Evolutionary conservation across 176 grass and related monocot species (phyloP).

Genomic region (Bothriochloa decipiens): DNA sequence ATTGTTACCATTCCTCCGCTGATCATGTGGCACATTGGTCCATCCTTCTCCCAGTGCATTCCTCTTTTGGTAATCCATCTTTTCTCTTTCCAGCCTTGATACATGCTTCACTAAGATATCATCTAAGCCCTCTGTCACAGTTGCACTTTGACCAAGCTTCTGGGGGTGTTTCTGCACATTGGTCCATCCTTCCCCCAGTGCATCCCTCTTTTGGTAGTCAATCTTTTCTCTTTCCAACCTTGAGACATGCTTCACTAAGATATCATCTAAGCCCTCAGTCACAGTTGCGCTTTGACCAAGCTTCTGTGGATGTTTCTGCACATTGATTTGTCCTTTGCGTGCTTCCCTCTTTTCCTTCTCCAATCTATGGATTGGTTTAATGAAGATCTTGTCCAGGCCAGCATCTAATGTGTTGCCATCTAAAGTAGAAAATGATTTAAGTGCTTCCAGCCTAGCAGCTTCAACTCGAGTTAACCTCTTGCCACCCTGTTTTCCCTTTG

Average conservation of each 20-base stretch:
- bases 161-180: slow-evolving; percentile 35
- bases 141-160: slow-evolving; percentile 26
- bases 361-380: slow-evolving; percentile 57
- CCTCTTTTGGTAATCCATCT: slow-evolving; percentile 52
- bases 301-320: slow-evolving; percentile 43
- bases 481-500: slow-evolving; percentile 33
- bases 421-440: slow-evolving; percentile 51
- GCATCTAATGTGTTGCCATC: slow-evolving; percentile 40
- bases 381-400: slow-evolving; percentile 58
- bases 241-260: slow-evolving; percentile 69
- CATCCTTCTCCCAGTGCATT: slow-evolving; percentile 31
- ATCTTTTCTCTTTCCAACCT: slow-evolving; percentile 79
- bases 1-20: slow-evolving; percentile 23
- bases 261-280: slow-evolving; percentile 46
- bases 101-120: slow-evolving; percentile 67
- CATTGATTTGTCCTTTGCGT: slow-evolving; percentile 27
- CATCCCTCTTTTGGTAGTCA: slow-evolving; percentile 44
- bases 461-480: slow-evolving; percentile 60
- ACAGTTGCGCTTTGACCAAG: neutral
- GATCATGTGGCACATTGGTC: slow-evolving; percentile 20
- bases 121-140: slow-evolving; percentile 40
- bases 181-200: slow-evolving; percentile 32
- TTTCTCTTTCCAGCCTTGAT: slow-evolving; percentile 77
- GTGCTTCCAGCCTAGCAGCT: slow-evolving; percentile 61
- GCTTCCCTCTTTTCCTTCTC: slow-evolving; percentile 62